Evolutionary conservation across 768 basidiomycete genomes (phyloP).

Genomic region (Pleurotus pulmonarius): DNA sequence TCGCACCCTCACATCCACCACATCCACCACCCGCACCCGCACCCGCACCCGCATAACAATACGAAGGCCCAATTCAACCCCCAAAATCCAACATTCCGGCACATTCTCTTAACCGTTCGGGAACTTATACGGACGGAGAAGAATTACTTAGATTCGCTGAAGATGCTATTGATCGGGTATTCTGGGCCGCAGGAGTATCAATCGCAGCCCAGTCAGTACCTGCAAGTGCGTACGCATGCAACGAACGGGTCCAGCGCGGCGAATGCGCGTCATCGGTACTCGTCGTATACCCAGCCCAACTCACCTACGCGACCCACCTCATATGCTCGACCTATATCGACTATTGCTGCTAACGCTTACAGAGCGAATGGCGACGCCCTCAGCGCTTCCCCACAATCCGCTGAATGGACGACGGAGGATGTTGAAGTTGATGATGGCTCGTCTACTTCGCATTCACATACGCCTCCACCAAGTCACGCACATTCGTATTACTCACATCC

Average conservation of each 20-base stretch:
- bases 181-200: too few relatives aligned
- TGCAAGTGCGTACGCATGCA: neutral
- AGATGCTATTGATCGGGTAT: conserved; percentile 7
- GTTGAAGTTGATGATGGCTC: neutral
- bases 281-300: neutral
- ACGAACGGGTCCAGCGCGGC: too few relatives aligned
- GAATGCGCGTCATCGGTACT: too few relatives aligned
- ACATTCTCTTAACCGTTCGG: conserved; percentile 21
- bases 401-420: conserved; percentile 10
- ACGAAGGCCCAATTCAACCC: neutral
- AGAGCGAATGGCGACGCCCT: too few relatives aligned
- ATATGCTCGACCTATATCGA: neutral
- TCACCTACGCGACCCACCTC: neutral
- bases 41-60: neutral
- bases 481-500: neutral
- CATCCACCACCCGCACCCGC: neutral
- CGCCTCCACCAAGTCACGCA: neutral
- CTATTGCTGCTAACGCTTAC: neutral
- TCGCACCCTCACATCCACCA: neutral
- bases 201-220: neutral
- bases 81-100: conserved; percentile 15
- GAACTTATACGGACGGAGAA: conserved; percentile 22
- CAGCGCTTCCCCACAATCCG: too few relatives aligned
- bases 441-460: neutral
- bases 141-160: conserved; percentile 12